Evolutionary conservation across 768 basidiomycete species (phyloP), one percentile per base, ranked within the genome.

Genomic region (Rhodotorula taiwanensis): DNA sequence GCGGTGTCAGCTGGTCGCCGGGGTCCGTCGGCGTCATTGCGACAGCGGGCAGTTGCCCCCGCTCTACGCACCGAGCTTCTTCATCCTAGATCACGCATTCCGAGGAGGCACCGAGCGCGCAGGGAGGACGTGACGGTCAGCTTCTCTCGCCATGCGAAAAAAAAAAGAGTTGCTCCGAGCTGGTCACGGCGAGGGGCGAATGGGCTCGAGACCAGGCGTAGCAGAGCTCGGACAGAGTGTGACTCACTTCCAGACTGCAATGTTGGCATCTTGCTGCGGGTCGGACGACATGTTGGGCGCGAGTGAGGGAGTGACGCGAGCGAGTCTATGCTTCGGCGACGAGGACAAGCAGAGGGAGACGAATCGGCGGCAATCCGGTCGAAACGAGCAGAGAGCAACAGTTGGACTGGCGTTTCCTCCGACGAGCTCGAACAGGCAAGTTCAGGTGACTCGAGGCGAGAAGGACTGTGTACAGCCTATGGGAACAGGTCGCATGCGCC

Each of bases 181-280:
- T 20, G 14, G 23, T 21, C 11, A n/a, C 20, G 23, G n/a, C 13
- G 33, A 6, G 21, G 6, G 36, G 20, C n/a, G 34, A 39, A 25
- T 16, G 15, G n/a, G 43, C 16, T 18, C 30, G 31, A 16, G 33
- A 1, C 33, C 33, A 39, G n/a, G 14, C 3, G 31, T 7, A 20
- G 25, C 27, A 3, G 55, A 11, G 27, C 20, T 27, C 18, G 10
- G 45, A 16, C n/a, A n/a, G 18, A 21, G 27, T 2, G 21, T 10
- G 33, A 60, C 64, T 34, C 30, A 65, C 66, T 67, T 67, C 66
- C 66, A 67, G n/a, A 61, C 60, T 7, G 65, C 65, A 30, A 66
- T 66, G 52, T 61, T 58, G 14, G 55, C 55, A 28, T 66, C 65
- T 49, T 62, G 60, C 31, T 61, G 45, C 23, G 49, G 55, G 30